Conservation (phyloP, 2,329 filamentous ascomycete genomes). For the Erysiphe pisi region DNA sequence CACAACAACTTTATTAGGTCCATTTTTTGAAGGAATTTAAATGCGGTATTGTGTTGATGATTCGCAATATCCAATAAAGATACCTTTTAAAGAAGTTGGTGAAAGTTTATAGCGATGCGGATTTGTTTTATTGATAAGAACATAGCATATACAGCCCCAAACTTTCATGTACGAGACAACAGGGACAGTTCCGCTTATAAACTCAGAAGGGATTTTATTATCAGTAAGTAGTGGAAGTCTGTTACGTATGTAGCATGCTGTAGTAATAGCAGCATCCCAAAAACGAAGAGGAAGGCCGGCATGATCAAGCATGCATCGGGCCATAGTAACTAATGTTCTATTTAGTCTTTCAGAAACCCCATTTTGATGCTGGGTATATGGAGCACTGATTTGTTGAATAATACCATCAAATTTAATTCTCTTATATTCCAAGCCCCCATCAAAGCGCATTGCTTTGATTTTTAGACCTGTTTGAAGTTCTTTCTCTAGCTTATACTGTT, state of each 20-base stretch:
- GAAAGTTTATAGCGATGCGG: too few relatives aligned
- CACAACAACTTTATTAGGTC: too few relatives aligned
- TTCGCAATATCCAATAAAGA: too few relatives aligned
- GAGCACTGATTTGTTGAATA: not conserved
- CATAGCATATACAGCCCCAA: too few relatives aligned
- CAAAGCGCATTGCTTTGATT: not conserved
- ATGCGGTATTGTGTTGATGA: too few relatives aligned
- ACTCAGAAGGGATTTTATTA: not conserved
- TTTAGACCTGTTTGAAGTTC: not conserved
- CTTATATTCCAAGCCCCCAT: not conserved
- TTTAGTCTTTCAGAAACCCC: too few relatives aligned
- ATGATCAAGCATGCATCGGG: not conserved
- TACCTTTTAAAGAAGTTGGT: too few relatives aligned
- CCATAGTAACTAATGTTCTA: too few relatives aligned
- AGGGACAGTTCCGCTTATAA: not conserved
- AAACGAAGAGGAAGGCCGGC: not conserved
- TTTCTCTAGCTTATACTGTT: not conserved
- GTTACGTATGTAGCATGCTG: not conserved
- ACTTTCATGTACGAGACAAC: too few relatives aligned
- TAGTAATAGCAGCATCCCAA: not conserved
- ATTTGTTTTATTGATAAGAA: too few relatives aligned
- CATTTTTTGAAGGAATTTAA: too few relatives aligned
- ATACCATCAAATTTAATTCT: conserved; percentile 11
- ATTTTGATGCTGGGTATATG: too few relatives aligned
- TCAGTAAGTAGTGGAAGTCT: not conserved